Evolutionary conservation across 78 protist genomes (phyloP).

Genomic region (Planoprotostelium fungivorum): DNA sequence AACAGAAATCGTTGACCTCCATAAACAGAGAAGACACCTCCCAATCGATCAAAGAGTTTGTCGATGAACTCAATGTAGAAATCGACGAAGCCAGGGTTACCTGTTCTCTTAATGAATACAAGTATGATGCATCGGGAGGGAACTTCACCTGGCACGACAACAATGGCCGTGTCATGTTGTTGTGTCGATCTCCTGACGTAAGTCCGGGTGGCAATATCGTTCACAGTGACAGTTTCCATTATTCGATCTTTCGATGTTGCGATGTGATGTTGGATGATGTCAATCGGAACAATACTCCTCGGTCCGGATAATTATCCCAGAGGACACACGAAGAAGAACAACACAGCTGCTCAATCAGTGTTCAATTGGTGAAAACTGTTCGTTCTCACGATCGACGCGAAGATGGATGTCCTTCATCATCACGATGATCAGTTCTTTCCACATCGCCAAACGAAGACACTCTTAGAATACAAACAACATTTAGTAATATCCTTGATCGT

Average conservation of each 20-base stretch:
- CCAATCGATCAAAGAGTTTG: background rate
- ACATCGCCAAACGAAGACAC: too few relatives aligned
- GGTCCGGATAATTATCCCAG: too few relatives aligned
- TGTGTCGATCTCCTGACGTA: background rate
- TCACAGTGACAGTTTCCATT: background rate
- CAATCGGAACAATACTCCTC: too few relatives aligned
- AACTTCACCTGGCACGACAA: background rate
- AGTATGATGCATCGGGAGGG: background rate
- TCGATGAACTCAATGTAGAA: constrained; percentile 43
- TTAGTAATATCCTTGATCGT: too few relatives aligned
- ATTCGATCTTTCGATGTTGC: background rate
- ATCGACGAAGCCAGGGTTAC: constrained; percentile 44
- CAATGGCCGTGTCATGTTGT: background rate
- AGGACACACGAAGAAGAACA: too few relatives aligned
- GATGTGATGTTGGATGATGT: background rate
- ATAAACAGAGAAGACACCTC: constrained; percentile 8
- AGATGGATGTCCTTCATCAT: too few relatives aligned
- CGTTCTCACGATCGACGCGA: too few relatives aligned
- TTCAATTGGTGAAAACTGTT: too few relatives aligned
- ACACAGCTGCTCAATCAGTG: too few relatives aligned
- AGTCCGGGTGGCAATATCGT: background rate
- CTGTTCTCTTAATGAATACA: constrained; percentile 14
- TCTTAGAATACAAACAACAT: too few relatives aligned
- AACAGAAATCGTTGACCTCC: constrained; percentile 5
- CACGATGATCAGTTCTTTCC: too few relatives aligned